Percentiles rank a stretch among this genome's conserved stretches.
phyloP scores from a whole-genome alignment of 805 yeast species.

The Priceomyces fermenticarens region DNA sequence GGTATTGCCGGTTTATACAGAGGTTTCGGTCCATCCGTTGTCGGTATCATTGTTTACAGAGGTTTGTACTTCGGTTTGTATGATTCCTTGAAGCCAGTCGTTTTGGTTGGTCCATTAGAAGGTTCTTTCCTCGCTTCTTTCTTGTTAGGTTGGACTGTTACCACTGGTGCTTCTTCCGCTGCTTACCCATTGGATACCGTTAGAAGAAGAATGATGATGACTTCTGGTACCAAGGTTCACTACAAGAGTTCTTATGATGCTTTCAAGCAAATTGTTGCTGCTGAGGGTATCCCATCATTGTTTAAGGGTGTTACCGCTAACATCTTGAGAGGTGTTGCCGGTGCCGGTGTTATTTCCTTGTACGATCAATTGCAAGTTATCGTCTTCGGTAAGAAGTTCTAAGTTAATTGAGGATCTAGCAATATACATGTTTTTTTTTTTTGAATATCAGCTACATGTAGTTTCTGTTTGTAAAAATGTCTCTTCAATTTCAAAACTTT shows the following conservation, averaged over 20 bases:
- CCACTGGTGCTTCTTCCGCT: slow-evolving; percentile 98
- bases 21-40: slow-evolving; percentile 98
- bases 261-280: slow-evolving; percentile 86
- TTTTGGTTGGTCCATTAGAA: slow-evolving; percentile 90
- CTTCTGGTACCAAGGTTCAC: slow-evolving; percentile 98
- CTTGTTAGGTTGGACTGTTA: slow-evolving; percentile 96
- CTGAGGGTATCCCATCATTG: slow-evolving; percentile 90
- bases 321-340: slow-evolving; percentile 99
- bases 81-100: slow-evolving; percentile 94
- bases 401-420: slow-evolving; percentile 15
- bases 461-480: too few relatives aligned
- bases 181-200: slow-evolving; percentile 99
- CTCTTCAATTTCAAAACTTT: too few relatives aligned
- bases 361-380: slow-evolving; percentile 96
- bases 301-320: slow-evolving; percentile 99
- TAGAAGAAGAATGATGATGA: slow-evolving; percentile 99
- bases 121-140: slow-evolving; percentile 94
- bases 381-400: slow-evolving; percentile 93
- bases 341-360: slow-evolving; percentile 98
- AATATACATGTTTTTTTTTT: too few relatives aligned
- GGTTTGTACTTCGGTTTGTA: slow-evolving; percentile 98
- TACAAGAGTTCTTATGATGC: slow-evolving; percentile 94
- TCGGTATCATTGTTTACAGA: slow-evolving; percentile 98
- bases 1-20: slow-evolving; percentile 99
- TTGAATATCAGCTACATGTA: too few relatives aligned